Conservation (phyloP, 1,284 basidiomycete genomes). For the Apiotrichum siamense region DNA sequence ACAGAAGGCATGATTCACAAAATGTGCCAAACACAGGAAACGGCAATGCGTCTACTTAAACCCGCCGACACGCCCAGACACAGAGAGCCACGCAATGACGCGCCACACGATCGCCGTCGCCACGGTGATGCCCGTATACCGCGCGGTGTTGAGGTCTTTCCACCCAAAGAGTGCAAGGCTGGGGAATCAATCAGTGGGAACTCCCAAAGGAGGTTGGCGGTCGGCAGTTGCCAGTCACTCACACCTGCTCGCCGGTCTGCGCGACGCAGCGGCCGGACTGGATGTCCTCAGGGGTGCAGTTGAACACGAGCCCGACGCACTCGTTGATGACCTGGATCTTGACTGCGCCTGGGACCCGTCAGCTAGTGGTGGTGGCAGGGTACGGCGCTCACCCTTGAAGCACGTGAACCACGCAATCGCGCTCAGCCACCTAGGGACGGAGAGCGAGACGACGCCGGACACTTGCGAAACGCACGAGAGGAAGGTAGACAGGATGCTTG, state of each 20-base stretch:
- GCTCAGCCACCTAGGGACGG: conserved; percentile 46
- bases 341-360: conserved; percentile 26
- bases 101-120: conserved; percentile 40
- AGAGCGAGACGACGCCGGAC: conserved; percentile 48
- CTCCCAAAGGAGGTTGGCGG: not conserved
- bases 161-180: conserved; percentile 41
- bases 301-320: conserved; percentile 40
- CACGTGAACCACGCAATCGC: conserved; percentile 40
- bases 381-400: conserved; percentile 25
- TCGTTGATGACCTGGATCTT: conserved; percentile 50
- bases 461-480: conserved; percentile 39
- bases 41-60: conserved; percentile 12
- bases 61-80: conserved; percentile 26
- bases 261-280: conserved; percentile 45
- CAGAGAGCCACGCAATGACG: conserved; percentile 27
- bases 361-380: not conserved
- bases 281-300: conserved; percentile 42
- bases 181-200: not conserved
- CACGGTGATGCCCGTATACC: conserved; percentile 45
- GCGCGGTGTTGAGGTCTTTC: conserved; percentile 37
- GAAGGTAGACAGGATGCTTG: conserved; percentile 44
- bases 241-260: conserved; percentile 47
- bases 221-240: conserved; percentile 10
- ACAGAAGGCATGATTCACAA: not conserved
- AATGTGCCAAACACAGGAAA: too few species aligned